phyloP scores from a whole-genome alignment of 108 stramenopile genomes.

The Mediolabrus comicus region DNA sequence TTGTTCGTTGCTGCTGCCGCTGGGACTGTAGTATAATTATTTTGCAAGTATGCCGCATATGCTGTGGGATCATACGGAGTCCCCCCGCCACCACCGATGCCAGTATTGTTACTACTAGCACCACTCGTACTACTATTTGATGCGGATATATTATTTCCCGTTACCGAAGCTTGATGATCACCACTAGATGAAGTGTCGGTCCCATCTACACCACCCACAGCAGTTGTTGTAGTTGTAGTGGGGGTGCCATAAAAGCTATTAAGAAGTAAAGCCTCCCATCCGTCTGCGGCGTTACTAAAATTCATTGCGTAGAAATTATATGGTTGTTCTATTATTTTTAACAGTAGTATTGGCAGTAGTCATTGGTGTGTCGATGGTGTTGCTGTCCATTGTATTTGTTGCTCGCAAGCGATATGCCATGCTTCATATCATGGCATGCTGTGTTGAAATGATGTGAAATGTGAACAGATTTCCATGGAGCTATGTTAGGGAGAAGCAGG shows the following conservation, averaged over 20 bases:
- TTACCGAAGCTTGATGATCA: too few species aligned
- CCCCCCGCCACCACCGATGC: neutral
- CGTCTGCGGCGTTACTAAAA: neutral
- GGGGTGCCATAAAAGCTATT: neutral
- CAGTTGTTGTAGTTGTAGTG: neutral
- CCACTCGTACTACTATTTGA: neutral
- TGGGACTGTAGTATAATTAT: neutral
- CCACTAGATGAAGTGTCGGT: too few species aligned
- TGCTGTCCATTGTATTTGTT: too few species aligned
- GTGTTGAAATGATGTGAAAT: too few species aligned
- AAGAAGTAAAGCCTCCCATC: neutral
- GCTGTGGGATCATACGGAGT: neutral
- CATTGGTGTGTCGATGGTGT: neutral
- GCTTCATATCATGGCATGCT: too few species aligned
- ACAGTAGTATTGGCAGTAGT: neutral
- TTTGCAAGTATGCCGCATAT: neutral
- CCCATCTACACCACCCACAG: too few species aligned
- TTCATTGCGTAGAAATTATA: neutral
- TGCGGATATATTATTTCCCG: neutral
- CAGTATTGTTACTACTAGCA: neutral
- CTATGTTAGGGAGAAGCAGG: too few species aligned
- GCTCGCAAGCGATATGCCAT: too few species aligned
- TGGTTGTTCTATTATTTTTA: neutral
- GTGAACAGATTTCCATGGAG: too few species aligned
- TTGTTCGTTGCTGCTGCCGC: neutral